Conservation (phyloP, 2,329 filamentous ascomycete genomes). For the Verticillium albo-atrum region DNA sequence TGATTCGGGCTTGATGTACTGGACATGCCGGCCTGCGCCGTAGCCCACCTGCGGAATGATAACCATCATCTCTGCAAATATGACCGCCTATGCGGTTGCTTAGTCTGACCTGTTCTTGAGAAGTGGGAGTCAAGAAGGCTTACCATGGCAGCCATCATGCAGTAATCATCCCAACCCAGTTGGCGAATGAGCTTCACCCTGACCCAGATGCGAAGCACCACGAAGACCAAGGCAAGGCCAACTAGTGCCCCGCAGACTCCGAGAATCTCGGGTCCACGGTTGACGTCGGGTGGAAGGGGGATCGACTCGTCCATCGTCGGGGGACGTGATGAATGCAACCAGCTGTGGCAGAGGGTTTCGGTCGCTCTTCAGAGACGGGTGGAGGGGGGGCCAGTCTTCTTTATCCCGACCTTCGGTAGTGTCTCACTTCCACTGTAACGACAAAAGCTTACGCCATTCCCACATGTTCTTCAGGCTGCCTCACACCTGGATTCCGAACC, state of each 20-base stretch:
- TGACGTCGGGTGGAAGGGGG: slow-evolving; percentile 17
- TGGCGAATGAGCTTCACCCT: slow-evolving; percentile 16
- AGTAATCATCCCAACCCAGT: slow-evolving; percentile 21
- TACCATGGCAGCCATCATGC: slow-evolving; percentile 21
- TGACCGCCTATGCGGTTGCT: slow-evolving; percentile 5
- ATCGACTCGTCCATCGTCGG: slow-evolving; percentile 8
- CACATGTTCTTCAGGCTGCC: background rate
- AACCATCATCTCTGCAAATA: slow-evolving; percentile 21
- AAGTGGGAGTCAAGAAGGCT: background rate
- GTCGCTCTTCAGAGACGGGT: background rate
- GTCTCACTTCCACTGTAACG: background rate
- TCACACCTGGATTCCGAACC: background rate
- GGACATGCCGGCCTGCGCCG: slow-evolving; percentile 20
- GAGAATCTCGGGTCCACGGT: slow-evolving; percentile 24
- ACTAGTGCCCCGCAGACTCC: slow-evolving; percentile 19
- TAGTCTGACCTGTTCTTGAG: background rate
- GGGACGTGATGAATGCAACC: background rate
- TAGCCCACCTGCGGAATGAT: slow-evolving; percentile 20
- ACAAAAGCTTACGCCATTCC: background rate
- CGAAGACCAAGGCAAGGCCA: slow-evolving; percentile 17
- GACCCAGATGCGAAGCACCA: slow-evolving; percentile 20
- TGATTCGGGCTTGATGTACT: slow-evolving; percentile 17
- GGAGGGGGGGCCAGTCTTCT: background rate
- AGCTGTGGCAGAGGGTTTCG: background rate
- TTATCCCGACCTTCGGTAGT: background rate